phyloP scores from a whole-genome alignment of 2,329 filamentous ascomycete species.

The Calonectria naviculata region DNA sequence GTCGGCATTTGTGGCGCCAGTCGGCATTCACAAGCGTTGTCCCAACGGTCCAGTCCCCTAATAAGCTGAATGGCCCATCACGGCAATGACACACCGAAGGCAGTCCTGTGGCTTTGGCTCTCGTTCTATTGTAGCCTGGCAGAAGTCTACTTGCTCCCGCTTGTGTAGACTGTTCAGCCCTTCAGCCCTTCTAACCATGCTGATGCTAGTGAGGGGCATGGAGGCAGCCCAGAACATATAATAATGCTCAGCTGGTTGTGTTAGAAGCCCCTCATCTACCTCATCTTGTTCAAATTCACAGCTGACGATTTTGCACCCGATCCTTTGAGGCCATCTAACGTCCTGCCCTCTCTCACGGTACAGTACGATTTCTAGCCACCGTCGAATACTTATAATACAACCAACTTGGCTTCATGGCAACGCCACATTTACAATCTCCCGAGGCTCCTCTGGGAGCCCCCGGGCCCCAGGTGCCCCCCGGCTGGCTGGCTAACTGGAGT shows the following conservation, averaged over 20 bases:
- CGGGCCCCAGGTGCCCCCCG: neutral
- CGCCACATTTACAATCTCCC: neutral
- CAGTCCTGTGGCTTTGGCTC: neutral
- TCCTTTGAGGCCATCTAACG: neutral
- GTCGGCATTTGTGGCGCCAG: neutral
- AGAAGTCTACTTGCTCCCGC: neutral
- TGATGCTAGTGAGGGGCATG: neutral
- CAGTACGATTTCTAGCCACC: neutral
- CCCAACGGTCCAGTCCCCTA: neutral
- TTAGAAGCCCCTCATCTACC: neutral
- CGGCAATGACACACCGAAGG: neutral
- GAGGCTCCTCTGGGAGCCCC: neutral
- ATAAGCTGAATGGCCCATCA: neutral
- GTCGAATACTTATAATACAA: neutral
- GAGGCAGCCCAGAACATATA: neutral
- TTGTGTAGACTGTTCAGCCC: neutral
- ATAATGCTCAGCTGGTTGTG: neutral
- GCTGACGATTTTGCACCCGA: neutral
- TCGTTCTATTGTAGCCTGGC: neutral
- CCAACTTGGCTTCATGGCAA: conserved; percentile 1
- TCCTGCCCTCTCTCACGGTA: neutral
- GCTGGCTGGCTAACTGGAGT: conserved; percentile 25
- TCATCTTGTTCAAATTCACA: neutral
- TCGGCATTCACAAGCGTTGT: neutral
- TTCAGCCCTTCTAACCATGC: neutral